These are phyloP conservation scores for Serendipita vermifera DNA, from an alignment of 768 basidiomycete genomes.

Conservation along the genomic window DNA sequence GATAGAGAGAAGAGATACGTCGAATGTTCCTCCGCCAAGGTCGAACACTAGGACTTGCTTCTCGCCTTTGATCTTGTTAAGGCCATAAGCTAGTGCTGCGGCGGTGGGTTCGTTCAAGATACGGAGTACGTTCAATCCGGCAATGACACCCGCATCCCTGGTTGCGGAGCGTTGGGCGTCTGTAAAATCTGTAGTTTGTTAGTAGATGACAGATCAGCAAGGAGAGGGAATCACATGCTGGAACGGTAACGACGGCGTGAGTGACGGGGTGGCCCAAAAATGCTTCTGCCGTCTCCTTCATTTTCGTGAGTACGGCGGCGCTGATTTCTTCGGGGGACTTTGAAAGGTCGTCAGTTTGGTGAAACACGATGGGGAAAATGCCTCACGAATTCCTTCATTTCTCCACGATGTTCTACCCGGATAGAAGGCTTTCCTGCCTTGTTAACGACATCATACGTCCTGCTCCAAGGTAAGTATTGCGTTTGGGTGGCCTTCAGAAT, in stretches of 20 bases:
- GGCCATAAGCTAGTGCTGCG: constrained; percentile 37
- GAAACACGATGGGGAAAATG: background rate
- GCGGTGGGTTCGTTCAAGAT: constrained; percentile 41
- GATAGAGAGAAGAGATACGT: constrained; percentile 30
- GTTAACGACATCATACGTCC: constrained; percentile 24
- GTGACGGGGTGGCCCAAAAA: constrained; percentile 34
- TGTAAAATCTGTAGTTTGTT: constrained; percentile 27
- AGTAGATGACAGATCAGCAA: background rate
- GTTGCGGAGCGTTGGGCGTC: constrained; percentile 36
- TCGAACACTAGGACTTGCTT: constrained; percentile 32
- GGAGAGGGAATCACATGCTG: constrained; percentile 30
- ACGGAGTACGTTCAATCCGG: constrained; percentile 34
- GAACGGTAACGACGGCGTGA: constrained; percentile 36
- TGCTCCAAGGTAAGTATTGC: too few species aligned
- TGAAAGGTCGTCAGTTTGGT: background rate
- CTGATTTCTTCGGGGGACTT: constrained; percentile 35
- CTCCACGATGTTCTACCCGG: constrained; percentile 34
- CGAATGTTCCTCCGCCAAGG: constrained; percentile 31
- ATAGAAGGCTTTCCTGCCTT: constrained; percentile 37
- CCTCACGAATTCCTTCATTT: constrained; percentile 32
- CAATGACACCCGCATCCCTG: constrained; percentile 35
- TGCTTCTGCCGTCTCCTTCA: constrained; percentile 38
- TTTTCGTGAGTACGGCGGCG: constrained; percentile 33
- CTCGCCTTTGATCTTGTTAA: constrained; percentile 32
- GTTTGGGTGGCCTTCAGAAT: too few species aligned